These are phyloP conservation scores for Colletotrichum liriopes DNA, from an alignment of 2,329 filamentous ascomycete genomes.

Conservation along the genomic window DNA sequence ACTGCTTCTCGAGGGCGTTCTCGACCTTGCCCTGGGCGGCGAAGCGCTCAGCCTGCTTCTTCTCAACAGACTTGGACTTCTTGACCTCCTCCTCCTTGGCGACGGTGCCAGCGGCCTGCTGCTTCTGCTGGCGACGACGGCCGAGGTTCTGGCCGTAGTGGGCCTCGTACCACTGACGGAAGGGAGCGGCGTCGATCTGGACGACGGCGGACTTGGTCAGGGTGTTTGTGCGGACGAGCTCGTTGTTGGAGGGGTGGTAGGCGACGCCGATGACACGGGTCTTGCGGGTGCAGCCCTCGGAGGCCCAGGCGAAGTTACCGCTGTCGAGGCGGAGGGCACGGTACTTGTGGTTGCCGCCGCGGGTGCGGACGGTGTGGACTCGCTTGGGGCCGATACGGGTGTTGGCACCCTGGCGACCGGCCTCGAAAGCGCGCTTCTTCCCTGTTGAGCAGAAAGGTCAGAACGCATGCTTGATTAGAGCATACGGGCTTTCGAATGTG, in stretches of 20 bases:
- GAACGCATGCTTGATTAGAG: constrained; percentile 74
- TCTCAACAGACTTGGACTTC: constrained; percentile 96
- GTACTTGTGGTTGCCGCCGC: constrained; percentile 99
- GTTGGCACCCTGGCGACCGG: constrained; percentile 98
- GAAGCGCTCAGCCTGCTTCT: constrained; percentile 94
- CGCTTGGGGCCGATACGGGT: constrained; percentile 99
- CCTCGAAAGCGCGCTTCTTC: constrained; percentile 99
- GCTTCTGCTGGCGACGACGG: constrained; percentile 91
- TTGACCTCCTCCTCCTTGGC: constrained; percentile 79
- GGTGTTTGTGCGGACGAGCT: constrained; percentile 99
- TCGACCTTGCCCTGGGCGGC: constrained; percentile 94
- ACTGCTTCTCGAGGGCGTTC: constrained; percentile 93
- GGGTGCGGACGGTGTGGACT: constrained; percentile 96
- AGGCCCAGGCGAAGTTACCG: constrained; percentile 99
- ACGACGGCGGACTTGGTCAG: constrained; percentile 99
- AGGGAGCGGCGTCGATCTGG: constrained; percentile 98
- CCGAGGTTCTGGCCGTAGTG: constrained; percentile 96
- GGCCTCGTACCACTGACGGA: constrained; percentile 99
- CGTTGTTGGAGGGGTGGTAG: constrained; percentile 99
- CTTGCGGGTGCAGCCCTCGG: constrained; percentile 98
- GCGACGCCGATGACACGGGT: constrained; percentile 98
- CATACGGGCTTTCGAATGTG: constrained; percentile 78
- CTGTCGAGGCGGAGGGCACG: constrained; percentile 98
- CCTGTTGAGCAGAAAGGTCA: constrained; percentile 77
- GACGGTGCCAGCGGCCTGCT: constrained; percentile 67